Evolutionary conservation across 768 basidiomycete species (phyloP).

Genomic region (Amyloporia xantha): DNA sequence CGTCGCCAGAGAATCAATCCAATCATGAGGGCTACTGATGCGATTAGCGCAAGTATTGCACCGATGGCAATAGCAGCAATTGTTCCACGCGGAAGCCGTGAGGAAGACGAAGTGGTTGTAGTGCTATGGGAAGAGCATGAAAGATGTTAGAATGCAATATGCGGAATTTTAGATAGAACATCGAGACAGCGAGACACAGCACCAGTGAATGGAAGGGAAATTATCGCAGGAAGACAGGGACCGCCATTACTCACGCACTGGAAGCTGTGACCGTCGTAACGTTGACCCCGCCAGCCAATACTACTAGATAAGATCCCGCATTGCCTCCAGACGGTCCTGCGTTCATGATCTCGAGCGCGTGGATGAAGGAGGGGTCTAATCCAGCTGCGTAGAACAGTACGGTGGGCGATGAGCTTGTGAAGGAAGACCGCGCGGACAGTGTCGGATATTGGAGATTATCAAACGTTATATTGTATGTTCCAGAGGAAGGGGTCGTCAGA

Average conservation of each 20-base stretch:
- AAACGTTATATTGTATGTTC: slow-evolving; percentile 52
- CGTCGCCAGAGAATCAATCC: slow-evolving; percentile 33
- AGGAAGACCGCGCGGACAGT: slow-evolving; percentile 35
- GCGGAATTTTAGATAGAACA: background rate
- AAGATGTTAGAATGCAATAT: slow-evolving; percentile 2
- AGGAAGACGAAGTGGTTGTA: slow-evolving; percentile 18
- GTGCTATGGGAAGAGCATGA: slow-evolving; percentile 6
- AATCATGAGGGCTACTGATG: slow-evolving; percentile 39
- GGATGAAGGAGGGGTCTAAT: slow-evolving; percentile 42
- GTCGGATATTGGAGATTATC: slow-evolving; percentile 27
- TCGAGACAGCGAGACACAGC: background rate
- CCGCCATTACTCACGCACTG: slow-evolving; percentile 1
- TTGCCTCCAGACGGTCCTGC: slow-evolving; percentile 30
- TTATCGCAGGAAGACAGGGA: background rate
- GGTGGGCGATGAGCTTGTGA: slow-evolving; percentile 44
- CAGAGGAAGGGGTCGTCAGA: slow-evolving; percentile 48
- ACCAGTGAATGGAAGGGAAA: background rate
- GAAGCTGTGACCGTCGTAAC: slow-evolving; percentile 26
- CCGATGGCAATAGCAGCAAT: slow-evolving; percentile 63
- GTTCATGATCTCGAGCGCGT: slow-evolving; percentile 53
- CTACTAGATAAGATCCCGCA: slow-evolving; percentile 30
- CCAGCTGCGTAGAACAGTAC: slow-evolving; percentile 61
- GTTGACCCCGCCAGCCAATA: slow-evolving; percentile 42
- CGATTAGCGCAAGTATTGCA: slow-evolving; percentile 42
- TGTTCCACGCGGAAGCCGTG: slow-evolving; percentile 40